phyloP scores from a whole-genome alignment of 495 filamentous ascomycete genomes.

The Aspergillus nidulans region DNA sequence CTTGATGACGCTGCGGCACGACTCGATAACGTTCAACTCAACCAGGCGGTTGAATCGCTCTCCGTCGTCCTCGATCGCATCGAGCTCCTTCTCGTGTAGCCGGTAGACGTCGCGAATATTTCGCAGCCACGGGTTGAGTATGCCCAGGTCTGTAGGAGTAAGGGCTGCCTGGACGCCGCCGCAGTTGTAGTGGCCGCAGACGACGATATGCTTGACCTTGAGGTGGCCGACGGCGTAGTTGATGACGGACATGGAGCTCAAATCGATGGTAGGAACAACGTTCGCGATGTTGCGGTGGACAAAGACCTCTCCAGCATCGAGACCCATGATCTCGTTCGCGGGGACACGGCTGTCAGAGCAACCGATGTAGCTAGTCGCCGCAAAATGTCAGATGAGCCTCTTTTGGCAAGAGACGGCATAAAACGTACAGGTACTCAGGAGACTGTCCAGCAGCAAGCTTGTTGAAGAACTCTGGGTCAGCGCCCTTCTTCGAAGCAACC shows the following conservation, averaged over 20 bases:
- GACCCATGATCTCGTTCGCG: slow-evolving; percentile 74
- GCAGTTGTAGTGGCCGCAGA: slow-evolving; percentile 79
- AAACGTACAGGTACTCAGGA: slow-evolving; percentile 67
- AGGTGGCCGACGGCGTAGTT: slow-evolving; percentile 71
- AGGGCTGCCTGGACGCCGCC: slow-evolving; percentile 70
- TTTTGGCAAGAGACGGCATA: background rate
- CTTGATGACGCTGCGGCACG: slow-evolving; percentile 56
- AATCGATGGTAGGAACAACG: slow-evolving; percentile 67
- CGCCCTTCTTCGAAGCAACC: slow-evolving; percentile 54
- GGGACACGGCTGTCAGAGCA: slow-evolving; percentile 82
- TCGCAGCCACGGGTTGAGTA: slow-evolving; percentile 74
- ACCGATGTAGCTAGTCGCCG: slow-evolving; percentile 55
- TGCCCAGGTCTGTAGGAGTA: slow-evolving; percentile 57
- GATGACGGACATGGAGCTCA: slow-evolving; percentile 68
- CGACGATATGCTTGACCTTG: slow-evolving; percentile 73
- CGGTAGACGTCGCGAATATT: slow-evolving; percentile 63
- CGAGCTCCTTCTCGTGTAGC: slow-evolving; percentile 33
- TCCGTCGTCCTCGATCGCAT: slow-evolving; percentile 45
- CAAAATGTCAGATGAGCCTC: background rate
- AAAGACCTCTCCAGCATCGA: slow-evolving; percentile 83
- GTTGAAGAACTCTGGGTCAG: slow-evolving; percentile 65
- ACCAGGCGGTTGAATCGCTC: slow-evolving; percentile 51
- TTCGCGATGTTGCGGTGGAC: slow-evolving; percentile 93
- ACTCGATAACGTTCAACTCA: slow-evolving; percentile 62
- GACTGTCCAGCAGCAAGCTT: slow-evolving; percentile 61